A percentile compares a stretch with the other conserved stretches of the same genome.
These are phyloP conservation scores for Daldinia grandis DNA, from an alignment of 495 filamentous ascomycete genomes.

Conservation along the genomic window DNA sequence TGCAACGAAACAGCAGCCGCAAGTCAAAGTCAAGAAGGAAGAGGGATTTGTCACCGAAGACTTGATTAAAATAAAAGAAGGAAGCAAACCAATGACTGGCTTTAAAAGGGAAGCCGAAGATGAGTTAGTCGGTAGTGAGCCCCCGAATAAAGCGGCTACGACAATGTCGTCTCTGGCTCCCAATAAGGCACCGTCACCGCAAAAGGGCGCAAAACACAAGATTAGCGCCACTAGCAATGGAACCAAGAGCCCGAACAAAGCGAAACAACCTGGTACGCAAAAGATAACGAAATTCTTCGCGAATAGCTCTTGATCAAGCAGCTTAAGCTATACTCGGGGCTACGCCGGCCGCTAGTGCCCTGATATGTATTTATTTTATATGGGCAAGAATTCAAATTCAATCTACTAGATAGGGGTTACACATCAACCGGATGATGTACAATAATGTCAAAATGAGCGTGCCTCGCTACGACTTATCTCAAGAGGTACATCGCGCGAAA, in stretches of 20 bases:
- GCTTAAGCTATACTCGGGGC: not conserved
- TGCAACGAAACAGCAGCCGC: conserved; percentile 35
- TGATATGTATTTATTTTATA: not conserved
- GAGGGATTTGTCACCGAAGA: conserved; percentile 41
- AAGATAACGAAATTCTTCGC: conserved; percentile 89
- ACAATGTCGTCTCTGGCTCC: conserved; percentile 31
- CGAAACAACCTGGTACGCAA: conserved; percentile 67
- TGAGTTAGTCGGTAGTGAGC: conserved; percentile 49
- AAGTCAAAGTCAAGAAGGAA: conserved; percentile 43
- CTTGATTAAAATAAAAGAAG: conserved; percentile 14
- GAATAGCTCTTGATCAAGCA: conserved; percentile 57
- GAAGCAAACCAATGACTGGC: conserved; percentile 42
- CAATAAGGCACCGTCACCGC: conserved; percentile 29
- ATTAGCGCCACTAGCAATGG: conserved; percentile 48
- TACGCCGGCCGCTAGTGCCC: not conserved
- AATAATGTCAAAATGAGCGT: conserved; percentile 9
- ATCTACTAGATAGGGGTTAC: not conserved
- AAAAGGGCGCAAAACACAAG: conserved; percentile 32
- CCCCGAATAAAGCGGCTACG: conserved; percentile 56
- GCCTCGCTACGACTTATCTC: conserved; percentile 15
- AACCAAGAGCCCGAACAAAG: conserved; percentile 55
- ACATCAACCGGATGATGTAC: conserved; percentile 3
- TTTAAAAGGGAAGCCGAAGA: conserved; percentile 67
- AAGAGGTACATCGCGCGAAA: conserved; percentile 13
- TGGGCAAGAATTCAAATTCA: not conserved